Base-by-base conservation (phyloP, 805 yeast genomes). In the baker's yeast (Saccharomyces cerevisiae) region DNA sequence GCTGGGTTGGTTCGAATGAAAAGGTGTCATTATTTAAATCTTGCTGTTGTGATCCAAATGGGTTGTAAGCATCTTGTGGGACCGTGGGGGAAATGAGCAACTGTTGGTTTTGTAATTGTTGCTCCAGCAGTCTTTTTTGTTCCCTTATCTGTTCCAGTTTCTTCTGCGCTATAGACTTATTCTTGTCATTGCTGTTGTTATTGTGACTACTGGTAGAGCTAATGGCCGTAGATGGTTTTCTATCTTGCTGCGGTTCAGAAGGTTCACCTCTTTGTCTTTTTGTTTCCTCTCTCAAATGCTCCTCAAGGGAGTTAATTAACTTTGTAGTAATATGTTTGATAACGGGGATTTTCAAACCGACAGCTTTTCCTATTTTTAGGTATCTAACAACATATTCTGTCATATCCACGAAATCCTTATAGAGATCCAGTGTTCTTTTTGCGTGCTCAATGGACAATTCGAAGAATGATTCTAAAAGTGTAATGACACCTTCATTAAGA, bases 271-370 rank as follows among this genome's bases (percentile, higher is more conserved):
- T 36, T 8, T 36, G 43, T 36, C 43, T 36, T 36, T 17, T 36
- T 13, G 43, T 17, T 36, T 90, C 88, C 66, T 90, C 97, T 59
- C 85, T 79, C 60, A 91, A 73, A 68, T 91, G 92, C 61, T 90
- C 96, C 66, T 88, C 92, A 56, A 91, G 78, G 14, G 91, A 83
- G 21, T 82, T 77, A 1, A 95, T 86, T 58, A 91, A 77, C n/a
- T 96, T 92, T 4, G 96, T 89, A 29, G 96, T 97, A 1, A 97
- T 97, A 70, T 91, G 97, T 67, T 87, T 87, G 56, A 91, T 90
- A 17, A 95, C 89, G 41, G 97, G 97, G 41, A 91, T 96, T 63
- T 85, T 90, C 59, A 91, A 74, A 64, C 88, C 89, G 2, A 97
- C 91, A 6, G 89, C 81, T 65, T 91, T 90, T 2, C 97, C 97